phyloP scores from a whole-genome alignment of 148 eudicot genomes.

The Rhododendron ovatum region DNA sequence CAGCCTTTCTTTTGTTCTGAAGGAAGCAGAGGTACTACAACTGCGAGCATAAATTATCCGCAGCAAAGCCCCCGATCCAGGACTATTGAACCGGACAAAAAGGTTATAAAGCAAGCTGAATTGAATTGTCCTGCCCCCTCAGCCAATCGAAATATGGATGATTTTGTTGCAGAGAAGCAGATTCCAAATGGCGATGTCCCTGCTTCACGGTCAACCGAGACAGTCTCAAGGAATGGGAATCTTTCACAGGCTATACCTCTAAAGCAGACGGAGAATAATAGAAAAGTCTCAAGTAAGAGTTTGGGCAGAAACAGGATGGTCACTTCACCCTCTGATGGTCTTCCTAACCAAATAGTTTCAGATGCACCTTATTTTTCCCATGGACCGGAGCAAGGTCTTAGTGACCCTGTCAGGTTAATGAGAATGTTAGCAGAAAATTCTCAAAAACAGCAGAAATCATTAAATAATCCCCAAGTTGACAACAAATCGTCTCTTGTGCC shows the following conservation, averaged over 20 bases:
- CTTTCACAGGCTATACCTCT: slow-evolving; percentile 39
- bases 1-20: slow-evolving; percentile 30
- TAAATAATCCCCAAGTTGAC: slow-evolving; percentile 22
- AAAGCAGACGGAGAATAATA: slow-evolving; percentile 37
- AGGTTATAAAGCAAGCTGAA: slow-evolving; percentile 44
- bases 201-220: slow-evolving; percentile 23
- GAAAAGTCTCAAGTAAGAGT: slow-evolving; percentile 25
- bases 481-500: slow-evolving; percentile 21
- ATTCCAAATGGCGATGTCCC: slow-evolving; percentile 25
- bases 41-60: slow-evolving; percentile 20
- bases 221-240: slow-evolving; percentile 27
- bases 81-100: slow-evolving; percentile 30
- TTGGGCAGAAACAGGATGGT: slow-evolving; percentile 31
- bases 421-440: slow-evolving; percentile 64
- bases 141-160: slow-evolving; percentile 29
- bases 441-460: slow-evolving; percentile 56
- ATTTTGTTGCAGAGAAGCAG: slow-evolving; percentile 27
- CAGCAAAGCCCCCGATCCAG: slow-evolving; percentile 37
- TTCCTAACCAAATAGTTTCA: slow-evolving; percentile 21
- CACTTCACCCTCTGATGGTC: slow-evolving; percentile 23
- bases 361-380: slow-evolving; percentile 26
- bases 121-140: slow-evolving; percentile 43
- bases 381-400: slow-evolving; percentile 61
- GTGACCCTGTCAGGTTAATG: slow-evolving; percentile 88
- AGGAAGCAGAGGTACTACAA: slow-evolving; percentile 23